Conservation (phyloP, 2,329 filamentous ascomycete genomes). For the Fusarium liriodendri region DNA sequence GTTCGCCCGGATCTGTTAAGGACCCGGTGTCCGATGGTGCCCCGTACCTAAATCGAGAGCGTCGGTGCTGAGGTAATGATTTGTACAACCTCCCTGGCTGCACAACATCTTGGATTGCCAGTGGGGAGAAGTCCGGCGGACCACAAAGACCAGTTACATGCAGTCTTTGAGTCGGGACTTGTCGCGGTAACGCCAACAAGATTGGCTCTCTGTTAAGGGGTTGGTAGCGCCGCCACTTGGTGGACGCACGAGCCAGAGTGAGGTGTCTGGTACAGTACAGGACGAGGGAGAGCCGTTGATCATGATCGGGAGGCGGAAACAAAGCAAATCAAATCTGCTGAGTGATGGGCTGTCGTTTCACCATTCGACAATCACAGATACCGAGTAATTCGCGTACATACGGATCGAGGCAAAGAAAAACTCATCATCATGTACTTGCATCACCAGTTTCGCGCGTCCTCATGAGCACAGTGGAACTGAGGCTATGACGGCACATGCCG, state of each 20-base stretch:
- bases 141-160: constrained; percentile 36
- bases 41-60: constrained; percentile 7
- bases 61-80: constrained; percentile 36
- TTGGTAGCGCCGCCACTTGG: constrained; percentile 38
- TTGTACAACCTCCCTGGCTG: constrained; percentile 18
- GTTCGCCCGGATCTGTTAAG: constrained; percentile 28
- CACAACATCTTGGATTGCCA: constrained; percentile 16
- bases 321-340: neutral
- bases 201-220: constrained; percentile 43
- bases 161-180: constrained; percentile 24
- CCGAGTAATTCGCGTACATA: neutral
- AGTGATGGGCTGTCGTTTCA: constrained; percentile 23
- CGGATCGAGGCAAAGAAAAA: neutral
- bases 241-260: constrained; percentile 35
- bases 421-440: constrained; percentile 8
- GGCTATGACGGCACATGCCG: constrained; percentile 20
- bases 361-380: constrained; percentile 1
- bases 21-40: constrained; percentile 16
- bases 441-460: constrained; percentile 3
- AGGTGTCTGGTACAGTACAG: neutral
- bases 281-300: neutral
- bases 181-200: constrained; percentile 35
- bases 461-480: constrained; percentile 21
- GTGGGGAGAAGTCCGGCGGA: constrained; percentile 25
- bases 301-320: neutral